These are phyloP conservation scores for Simplicillium aogashimaense DNA, from an alignment of 2,329 filamentous ascomycete genomes.

Conservation along the genomic window DNA sequence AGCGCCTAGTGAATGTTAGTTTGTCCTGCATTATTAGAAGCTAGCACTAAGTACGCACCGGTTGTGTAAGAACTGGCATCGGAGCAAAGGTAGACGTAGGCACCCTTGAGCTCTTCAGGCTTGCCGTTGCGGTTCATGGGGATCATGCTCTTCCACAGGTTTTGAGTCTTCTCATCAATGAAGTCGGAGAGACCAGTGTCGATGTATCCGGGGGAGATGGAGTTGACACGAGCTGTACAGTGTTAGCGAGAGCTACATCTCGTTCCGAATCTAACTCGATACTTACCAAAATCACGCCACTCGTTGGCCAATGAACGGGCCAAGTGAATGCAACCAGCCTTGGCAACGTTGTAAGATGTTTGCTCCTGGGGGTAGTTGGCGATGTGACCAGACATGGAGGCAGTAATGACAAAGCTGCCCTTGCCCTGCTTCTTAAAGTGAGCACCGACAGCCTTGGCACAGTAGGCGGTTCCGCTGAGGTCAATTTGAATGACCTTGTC, in stretches of 20 bases:
- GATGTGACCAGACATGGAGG: constrained; percentile 61
- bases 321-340: constrained; percentile 42
- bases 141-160: constrained; percentile 65
- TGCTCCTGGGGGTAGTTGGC: constrained; percentile 63
- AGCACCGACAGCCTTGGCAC: constrained; percentile 51
- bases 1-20: too few species aligned
- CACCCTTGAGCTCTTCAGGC: constrained; percentile 62
- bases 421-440: constrained; percentile 55
- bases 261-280: too few species aligned
- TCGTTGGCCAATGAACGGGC: constrained; percentile 46
- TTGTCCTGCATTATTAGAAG: too few species aligned
- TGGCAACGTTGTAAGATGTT: constrained; percentile 56
- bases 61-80: constrained; percentile 71
- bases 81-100: constrained; percentile 68
- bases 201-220: constrained; percentile 59
- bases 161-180: constrained; percentile 55
- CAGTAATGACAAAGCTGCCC: constrained; percentile 59
- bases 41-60: too few species aligned
- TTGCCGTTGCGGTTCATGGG: constrained; percentile 62
- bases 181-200: constrained; percentile 59
- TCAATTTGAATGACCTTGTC: constrained; percentile 53
- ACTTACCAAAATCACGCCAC: constrained; percentile 47
- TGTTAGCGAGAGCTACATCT: too few species aligned
- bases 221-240: constrained; percentile 46
- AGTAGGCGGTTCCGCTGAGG: constrained; percentile 59